Conservation (phyloP, 176 grass and related monocot species). For the Hsuehochloa calcarea region DNA sequence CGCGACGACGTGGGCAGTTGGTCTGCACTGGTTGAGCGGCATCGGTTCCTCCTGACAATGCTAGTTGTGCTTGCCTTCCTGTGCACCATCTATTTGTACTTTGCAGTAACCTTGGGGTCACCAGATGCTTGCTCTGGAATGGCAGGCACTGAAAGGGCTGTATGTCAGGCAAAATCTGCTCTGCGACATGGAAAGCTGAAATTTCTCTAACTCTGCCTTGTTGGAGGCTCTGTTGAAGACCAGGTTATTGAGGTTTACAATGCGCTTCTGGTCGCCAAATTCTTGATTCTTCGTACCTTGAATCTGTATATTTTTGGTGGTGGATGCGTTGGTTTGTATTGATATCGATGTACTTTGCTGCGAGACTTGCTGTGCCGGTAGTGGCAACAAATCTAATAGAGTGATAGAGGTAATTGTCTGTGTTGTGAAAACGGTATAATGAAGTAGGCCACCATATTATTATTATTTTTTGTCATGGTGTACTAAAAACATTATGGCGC, state of each 20-base stretch:
- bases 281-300: constrained; percentile 30
- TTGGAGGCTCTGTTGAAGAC: not conserved
- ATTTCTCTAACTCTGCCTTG: constrained; percentile 30
- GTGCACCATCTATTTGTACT: constrained; percentile 94
- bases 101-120: constrained; percentile 71
- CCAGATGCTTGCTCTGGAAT: constrained; percentile 57
- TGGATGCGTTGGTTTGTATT: constrained; percentile 24
- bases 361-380: not conserved
- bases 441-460: constrained; percentile 27
- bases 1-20: constrained; percentile 64
- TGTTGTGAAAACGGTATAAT: constrained; percentile 23
- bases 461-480: constrained; percentile 29
- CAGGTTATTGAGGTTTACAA: constrained; percentile 31
- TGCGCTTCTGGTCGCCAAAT: not conserved
- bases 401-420: constrained; percentile 1
- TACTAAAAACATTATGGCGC: constrained; percentile 8
- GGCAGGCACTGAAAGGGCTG: constrained; percentile 48
- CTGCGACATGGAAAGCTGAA: constrained; percentile 74
- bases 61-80: constrained; percentile 74
- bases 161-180: constrained; percentile 66
- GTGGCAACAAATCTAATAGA: constrained; percentile 20
- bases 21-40: constrained; percentile 69
- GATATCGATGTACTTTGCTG: constrained; percentile 20
- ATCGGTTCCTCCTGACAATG: constrained; percentile 81
- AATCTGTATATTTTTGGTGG: constrained; percentile 47